Evolutionary conservation across 768 basidiomycete species (phyloP).

Genomic region (Xerocomellus amylosporus): DNA sequence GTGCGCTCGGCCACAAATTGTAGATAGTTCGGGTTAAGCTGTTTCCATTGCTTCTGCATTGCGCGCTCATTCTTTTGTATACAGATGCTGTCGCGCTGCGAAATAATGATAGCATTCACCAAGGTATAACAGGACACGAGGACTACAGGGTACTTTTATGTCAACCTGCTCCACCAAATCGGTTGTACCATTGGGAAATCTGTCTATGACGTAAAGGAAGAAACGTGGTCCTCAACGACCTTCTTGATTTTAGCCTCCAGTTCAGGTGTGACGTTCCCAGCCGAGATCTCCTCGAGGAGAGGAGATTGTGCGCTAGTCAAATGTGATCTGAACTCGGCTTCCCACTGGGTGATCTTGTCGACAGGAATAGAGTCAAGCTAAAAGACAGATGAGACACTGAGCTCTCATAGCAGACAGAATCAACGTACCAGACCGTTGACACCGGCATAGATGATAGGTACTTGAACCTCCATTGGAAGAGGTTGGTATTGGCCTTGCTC

Average conservation of each 20-base stretch:
- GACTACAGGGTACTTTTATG: conserved; percentile 24
- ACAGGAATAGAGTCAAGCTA: conserved; percentile 94
- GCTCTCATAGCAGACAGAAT: not conserved
- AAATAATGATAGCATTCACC: conserved; percentile 30
- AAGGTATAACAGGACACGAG: conserved; percentile 23
- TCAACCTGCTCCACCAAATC: conserved; percentile 17
- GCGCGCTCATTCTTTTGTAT: not conserved
- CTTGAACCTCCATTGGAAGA: conserved; percentile 91
- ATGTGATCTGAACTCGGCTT: conserved; percentile 88
- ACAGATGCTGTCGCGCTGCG: conserved; percentile 17
- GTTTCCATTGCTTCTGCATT: not conserved
- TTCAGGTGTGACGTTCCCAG: conserved; percentile 82
- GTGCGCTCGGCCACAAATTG: no score
- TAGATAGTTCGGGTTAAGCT: not conserved
- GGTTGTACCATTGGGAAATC: conserved; percentile 11
- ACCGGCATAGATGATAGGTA: conserved; percentile 98
- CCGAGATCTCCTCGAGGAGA: conserved; percentile 82
- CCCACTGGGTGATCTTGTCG: conserved; percentile 91
- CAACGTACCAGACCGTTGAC: conserved; percentile 91
- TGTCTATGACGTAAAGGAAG: conserved; percentile 66
- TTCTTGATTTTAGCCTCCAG: conserved; percentile 95
- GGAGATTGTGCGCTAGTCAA: conserved; percentile 67
- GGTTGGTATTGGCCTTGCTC: conserved; percentile 99
- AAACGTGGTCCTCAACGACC: conserved; percentile 85
- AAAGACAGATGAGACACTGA: not conserved